Conservation (phyloP, 352 stramenopile genomes). For the Phytophthora vignae region DNA sequence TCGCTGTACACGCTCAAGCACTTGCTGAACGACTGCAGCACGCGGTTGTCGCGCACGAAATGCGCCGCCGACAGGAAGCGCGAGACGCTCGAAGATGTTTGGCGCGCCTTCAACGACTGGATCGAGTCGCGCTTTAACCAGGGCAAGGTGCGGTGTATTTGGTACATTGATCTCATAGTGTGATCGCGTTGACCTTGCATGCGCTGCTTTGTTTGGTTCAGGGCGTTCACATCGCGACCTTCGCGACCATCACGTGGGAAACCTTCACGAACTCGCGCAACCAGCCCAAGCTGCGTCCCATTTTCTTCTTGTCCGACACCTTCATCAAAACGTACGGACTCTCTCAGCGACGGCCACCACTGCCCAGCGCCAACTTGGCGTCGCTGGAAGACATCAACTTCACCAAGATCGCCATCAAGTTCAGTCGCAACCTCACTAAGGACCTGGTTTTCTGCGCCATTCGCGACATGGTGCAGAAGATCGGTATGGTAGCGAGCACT, state of each 20-base stretch:
- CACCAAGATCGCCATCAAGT: constrained; percentile 88
- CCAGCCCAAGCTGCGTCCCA: constrained; percentile 61
- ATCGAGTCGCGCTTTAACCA: constrained; percentile 73
- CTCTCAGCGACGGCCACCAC: constrained; percentile 46
- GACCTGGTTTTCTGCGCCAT: constrained; percentile 75
- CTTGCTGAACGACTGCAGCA: constrained; percentile 76
- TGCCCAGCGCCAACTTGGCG: constrained; percentile 35
- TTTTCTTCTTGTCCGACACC: constrained; percentile 74
- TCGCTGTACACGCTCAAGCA: constrained; percentile 84
- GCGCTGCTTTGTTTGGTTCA: constrained; percentile 13
- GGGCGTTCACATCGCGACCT: constrained; percentile 81
- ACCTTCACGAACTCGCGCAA: constrained; percentile 66
- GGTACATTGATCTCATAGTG: too few relatives aligned
- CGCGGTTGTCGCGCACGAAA: constrained; percentile 62
- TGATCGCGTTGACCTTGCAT: background rate
- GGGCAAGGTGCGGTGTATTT: constrained; percentile 55
- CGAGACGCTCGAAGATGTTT: constrained; percentile 78
- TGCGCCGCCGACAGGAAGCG: constrained; percentile 66
- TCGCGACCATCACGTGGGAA: constrained; percentile 78
- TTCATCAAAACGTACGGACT: constrained; percentile 74
- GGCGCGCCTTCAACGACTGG: constrained; percentile 80
- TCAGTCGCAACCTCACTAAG: constrained; percentile 76
- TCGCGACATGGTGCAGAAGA: constrained; percentile 77
- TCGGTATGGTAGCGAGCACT: constrained; percentile 66
- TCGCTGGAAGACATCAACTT: constrained; percentile 86